A percentile compares a stretch with the other conserved stretches of the same genome.
Evolutionary conservation across 495 filamentous ascomycete species (phyloP).

Genomic region (Lentithecium fluviatile): DNA sequence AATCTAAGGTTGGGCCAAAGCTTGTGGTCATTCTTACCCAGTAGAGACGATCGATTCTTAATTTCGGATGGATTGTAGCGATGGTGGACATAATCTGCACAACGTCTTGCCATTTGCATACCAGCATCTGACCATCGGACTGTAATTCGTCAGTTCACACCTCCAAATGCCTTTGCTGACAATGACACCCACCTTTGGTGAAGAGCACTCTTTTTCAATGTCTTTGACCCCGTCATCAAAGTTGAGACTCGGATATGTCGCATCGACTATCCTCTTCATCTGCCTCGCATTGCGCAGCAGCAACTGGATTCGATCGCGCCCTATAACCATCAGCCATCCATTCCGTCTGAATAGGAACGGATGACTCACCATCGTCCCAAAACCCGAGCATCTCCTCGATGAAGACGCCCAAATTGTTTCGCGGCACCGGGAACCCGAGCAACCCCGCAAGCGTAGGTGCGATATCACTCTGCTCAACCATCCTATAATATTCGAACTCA

Average conservation of each 20-base stretch:
- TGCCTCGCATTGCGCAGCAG: conserved; percentile 75
- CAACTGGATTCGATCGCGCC: conserved; percentile 61
- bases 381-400: conserved; percentile 74
- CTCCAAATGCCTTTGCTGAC: not conserved
- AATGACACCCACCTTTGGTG: not conserved
- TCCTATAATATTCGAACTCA: conserved; percentile 76
- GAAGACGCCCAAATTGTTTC: conserved; percentile 87
- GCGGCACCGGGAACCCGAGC: conserved; percentile 83
- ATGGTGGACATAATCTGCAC: conserved; percentile 19
- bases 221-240: conserved; percentile 47
- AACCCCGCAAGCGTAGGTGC: conserved; percentile 85
- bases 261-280: conserved; percentile 68
- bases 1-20: no score
- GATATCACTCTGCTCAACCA: conserved; percentile 88
- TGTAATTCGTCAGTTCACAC: conserved; percentile 1
- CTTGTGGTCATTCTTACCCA: no score
- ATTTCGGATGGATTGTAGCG: conserved; percentile 13
- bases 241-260: conserved; percentile 60
- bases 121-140: conserved; percentile 58
- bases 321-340: conserved; percentile 35
- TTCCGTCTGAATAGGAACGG: not conserved
- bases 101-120: conserved; percentile 62
- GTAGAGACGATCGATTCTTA: conserved; percentile 16
- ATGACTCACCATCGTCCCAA: conserved; percentile 59
- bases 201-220: conserved; percentile 47